phyloP scores from a whole-genome alignment of 306 rosid genomes.

The Echinosophora koreensis region DNA sequence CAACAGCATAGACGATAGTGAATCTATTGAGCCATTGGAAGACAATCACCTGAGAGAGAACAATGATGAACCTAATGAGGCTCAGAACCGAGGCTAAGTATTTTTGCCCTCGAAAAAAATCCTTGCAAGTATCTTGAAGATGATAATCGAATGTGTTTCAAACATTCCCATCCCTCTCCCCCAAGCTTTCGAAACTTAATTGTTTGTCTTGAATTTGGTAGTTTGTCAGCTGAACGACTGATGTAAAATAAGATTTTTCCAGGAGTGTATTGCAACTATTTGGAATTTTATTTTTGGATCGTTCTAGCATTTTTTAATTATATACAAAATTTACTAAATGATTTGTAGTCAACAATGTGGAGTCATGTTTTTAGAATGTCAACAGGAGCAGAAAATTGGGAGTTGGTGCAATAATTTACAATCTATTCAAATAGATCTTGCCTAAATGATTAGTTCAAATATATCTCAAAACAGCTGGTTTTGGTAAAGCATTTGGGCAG shows the following conservation, averaged over 20 bases:
- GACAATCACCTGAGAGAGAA: slow-evolving; percentile 38
- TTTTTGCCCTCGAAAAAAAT: slow-evolving; percentile 1
- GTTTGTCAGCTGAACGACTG: slow-evolving; percentile 41
- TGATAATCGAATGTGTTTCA: slow-evolving; percentile 25
- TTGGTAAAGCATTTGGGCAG: background rate
- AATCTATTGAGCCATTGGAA: slow-evolving; percentile 30
- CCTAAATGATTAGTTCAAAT: too few species aligned
- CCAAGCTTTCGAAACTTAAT: slow-evolving; percentile 33
- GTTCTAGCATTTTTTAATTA: background rate
- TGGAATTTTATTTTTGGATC: slow-evolving; percentile 2
- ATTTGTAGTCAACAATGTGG: background rate
- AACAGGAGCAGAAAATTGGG: background rate
- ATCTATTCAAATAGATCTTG: background rate
- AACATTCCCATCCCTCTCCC: background rate
- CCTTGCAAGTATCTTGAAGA: slow-evolving; percentile 18
- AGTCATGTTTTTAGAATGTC: background rate
- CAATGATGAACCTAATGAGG: slow-evolving; percentile 47
- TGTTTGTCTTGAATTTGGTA: slow-evolving; percentile 43
- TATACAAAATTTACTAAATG: background rate
- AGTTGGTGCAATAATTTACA: background rate
- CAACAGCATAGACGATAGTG: slow-evolving; percentile 14
- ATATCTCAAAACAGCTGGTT: background rate
- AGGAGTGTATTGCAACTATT: slow-evolving; percentile 23
- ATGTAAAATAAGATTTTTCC: slow-evolving; percentile 48
- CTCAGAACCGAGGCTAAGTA: slow-evolving; percentile 40